Evolutionary conservation across 106 monocot genomes (phyloP), one percentile per base, ranked within the genome.

Genomic region (Dendrobium nobile): DNA sequence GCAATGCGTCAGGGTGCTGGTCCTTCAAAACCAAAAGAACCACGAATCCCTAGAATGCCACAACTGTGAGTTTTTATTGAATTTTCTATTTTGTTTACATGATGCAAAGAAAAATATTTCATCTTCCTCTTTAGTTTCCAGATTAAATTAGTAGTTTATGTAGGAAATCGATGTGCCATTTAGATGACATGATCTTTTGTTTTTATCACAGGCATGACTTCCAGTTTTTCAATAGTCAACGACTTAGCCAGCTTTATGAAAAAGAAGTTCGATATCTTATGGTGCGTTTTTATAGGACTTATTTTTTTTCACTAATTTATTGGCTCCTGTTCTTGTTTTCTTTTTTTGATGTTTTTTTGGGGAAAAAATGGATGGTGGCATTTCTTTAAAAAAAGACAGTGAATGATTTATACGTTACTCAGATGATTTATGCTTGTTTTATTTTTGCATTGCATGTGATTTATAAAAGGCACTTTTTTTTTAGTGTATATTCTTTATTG

Each of bases 151-250:
- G n/a, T 76, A 47, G 9, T 41, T 76, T 76, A 15, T 76, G 43
- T 47, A 17, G 5, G 42, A 47, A 22, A 19, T 11, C 9, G 24
- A 76, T 22, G 42, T 5, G n/a, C 19, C 3, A 1, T 47, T 47
- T 41, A 26, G 43, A 10, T 73, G 33, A 76, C 40, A 44, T n/a
- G 22, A 22, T 44, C 22, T 76, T 56, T 15, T 78, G 78, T 20
- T 78, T 17, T 24, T 24, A 28, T 85, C 79, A 72, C 87, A 92
- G 92, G 77, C 88, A 89, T 67, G 92, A 92, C 77, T 92, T 92
- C 76, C 92, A 92, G 86, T 92, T 92, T 89, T 92, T 92, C 56
- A 89, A 92, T 75, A 86, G 84, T 6, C 84, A 82, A 42, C 89
- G 92, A 28, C 70, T 92, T 41, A 89, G 59, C 75, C 84, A 92